phyloP scores from a whole-genome alignment of 2,329 filamentous ascomycete genomes.

The Samsoniella hepiali region DNA sequence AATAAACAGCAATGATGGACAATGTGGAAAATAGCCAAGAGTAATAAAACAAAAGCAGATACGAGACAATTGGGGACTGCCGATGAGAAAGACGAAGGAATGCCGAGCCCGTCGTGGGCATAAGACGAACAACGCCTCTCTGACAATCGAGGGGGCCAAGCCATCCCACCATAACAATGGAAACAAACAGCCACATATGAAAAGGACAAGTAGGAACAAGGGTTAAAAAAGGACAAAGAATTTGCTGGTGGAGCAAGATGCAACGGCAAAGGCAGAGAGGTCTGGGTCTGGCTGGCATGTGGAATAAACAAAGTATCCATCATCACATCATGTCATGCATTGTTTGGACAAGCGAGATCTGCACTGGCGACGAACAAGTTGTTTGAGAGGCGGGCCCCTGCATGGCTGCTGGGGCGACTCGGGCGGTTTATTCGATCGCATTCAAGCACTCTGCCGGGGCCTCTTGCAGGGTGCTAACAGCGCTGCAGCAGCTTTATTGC shows the following conservation, averaged over 20 bases:
- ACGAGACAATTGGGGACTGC: background rate
- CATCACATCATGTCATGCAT: constrained; percentile 9
- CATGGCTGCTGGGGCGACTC: constrained; percentile 33
- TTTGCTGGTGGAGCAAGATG: constrained; percentile 2
- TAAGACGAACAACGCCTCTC: background rate
- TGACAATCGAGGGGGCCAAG: background rate
- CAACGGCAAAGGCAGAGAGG: background rate
- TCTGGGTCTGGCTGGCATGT: background rate
- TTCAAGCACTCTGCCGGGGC: background rate
- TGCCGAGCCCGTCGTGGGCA: background rate
- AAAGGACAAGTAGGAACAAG: background rate
- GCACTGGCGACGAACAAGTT: background rate
- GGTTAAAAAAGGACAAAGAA: background rate
- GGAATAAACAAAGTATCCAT: background rate
- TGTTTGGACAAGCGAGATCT: constrained; percentile 13
- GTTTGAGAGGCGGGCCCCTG: constrained; percentile 24
- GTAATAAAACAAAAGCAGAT: background rate
- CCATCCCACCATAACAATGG: constrained; percentile 7
- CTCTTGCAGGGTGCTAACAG: background rate
- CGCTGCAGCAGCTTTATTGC: background rate
- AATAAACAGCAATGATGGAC: constrained; percentile 50
- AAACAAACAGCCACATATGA: constrained; percentile 5
- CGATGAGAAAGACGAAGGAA: background rate
- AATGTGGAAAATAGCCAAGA: background rate
- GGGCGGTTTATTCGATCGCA: background rate